Percentiles rank a stretch among this genome's conserved stretches.
phyloP scores from a whole-genome alignment of 768 basidiomycete genomes.

The Termitomyces sp. region DNA sequence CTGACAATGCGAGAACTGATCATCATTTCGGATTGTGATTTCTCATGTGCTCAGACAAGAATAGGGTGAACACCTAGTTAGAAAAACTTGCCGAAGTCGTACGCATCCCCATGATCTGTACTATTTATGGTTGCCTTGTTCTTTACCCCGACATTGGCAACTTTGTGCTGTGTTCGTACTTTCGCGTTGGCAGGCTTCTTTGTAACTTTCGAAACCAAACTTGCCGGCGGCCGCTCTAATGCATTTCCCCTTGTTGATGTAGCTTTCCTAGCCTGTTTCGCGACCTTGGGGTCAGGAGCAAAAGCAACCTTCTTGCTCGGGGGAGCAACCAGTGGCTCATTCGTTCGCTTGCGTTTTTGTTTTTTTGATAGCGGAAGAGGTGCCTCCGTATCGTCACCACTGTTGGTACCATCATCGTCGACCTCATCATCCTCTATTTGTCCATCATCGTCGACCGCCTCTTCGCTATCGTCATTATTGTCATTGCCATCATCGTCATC shows the following conservation, averaged over 20 bases:
- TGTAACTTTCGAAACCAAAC: slow-evolving; percentile 16
- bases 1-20: not conserved
- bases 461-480: slow-evolving; percentile 30
- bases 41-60: not conserved
- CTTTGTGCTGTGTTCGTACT: slow-evolving; percentile 18
- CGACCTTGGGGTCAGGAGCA: slow-evolving; percentile 24
- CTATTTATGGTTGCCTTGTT: slow-evolving; percentile 14
- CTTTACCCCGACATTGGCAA: slow-evolving; percentile 24
- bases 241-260: slow-evolving; percentile 8
- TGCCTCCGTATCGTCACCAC: slow-evolving; percentile 39
- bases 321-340: slow-evolving; percentile 22
- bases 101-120: slow-evolving; percentile 27
- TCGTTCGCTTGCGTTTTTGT: slow-evolving; percentile 42
- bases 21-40: not conserved
- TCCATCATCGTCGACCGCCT: slow-evolving; percentile 33
- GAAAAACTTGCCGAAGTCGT: slow-evolving; percentile 53
- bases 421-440: slow-evolving; percentile 34
- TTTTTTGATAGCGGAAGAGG: slow-evolving; percentile 27
- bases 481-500: slow-evolving; percentile 31
- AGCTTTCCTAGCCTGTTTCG: slow-evolving; percentile 15
- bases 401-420: slow-evolving; percentile 26
- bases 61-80: slow-evolving; percentile 2
- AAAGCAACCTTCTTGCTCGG: slow-evolving; percentile 55
- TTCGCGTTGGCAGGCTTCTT: slow-evolving; percentile 15
- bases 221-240: slow-evolving; percentile 6